phyloP scores from a whole-genome alignment of 2,329 filamentous ascomycete genomes.

The Botrytis galanthina region DNA sequence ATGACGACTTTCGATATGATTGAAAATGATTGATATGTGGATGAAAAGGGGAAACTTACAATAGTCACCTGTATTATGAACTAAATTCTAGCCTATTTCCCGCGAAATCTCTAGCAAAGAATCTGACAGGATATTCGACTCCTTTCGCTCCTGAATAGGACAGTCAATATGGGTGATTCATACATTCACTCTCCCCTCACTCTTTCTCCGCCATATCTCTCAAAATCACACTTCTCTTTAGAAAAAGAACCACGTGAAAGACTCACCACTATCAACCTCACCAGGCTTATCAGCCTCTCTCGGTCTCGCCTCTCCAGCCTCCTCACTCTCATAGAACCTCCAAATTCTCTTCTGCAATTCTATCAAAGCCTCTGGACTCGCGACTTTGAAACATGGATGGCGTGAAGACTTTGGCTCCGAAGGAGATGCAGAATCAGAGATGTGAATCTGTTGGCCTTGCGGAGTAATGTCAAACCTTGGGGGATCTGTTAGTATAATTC shows the following conservation, averaged over 20 bases:
- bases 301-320: slow-evolving; percentile 51
- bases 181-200: not conserved
- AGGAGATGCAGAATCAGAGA: slow-evolving; percentile 44
- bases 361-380: slow-evolving; percentile 47
- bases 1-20: not conserved
- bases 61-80: slow-evolving; percentile 35
- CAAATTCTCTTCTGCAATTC: slow-evolving; percentile 49
- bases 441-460: slow-evolving; percentile 54
- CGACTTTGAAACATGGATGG: slow-evolving; percentile 59
- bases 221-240: not conserved
- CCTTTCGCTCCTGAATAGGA: slow-evolving; percentile 46
- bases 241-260: not conserved
- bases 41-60: not conserved
- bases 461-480: slow-evolving; percentile 54
- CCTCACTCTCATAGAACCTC: slow-evolving; percentile 46
- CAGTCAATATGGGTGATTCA: not conserved
- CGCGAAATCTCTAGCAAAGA: slow-evolving; percentile 60
- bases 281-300: slow-evolving; percentile 55
- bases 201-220: not conserved
- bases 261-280: slow-evolving; percentile 43
- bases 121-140: slow-evolving; percentile 58
- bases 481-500: not conserved
- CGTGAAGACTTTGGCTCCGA: slow-evolving; percentile 45
- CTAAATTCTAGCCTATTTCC: slow-evolving; percentile 55
- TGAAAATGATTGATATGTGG: not conserved